Conservation (phyloP, 2,329 filamentous ascomycete species). For the Mollisia scopiformis region DNA sequence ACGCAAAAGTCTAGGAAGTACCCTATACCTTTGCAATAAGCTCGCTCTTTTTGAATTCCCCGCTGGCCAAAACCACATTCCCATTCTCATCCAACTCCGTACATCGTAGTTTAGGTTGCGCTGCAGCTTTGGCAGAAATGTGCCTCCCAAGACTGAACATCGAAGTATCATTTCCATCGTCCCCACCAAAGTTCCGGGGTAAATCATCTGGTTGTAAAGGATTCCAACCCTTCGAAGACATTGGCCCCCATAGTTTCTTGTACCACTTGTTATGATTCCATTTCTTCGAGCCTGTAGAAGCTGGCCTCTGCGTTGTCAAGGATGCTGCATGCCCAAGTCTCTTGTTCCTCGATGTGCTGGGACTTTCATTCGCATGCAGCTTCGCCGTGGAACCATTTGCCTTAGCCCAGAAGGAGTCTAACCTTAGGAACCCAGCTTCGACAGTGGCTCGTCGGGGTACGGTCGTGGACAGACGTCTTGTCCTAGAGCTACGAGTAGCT, state of each 20-base stretch:
- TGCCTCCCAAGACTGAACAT: constrained; percentile 73
- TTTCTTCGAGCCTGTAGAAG: constrained; percentile 22
- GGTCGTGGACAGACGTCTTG: constrained; percentile 26
- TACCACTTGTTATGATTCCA: constrained; percentile 35
- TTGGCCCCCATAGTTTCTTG: constrained; percentile 28
- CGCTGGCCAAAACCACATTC: constrained; percentile 88
- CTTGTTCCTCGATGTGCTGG: constrained; percentile 3
- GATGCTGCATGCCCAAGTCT: constrained; percentile 12
- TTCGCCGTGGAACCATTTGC: constrained; percentile 12
- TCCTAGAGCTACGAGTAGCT: constrained; percentile 1
- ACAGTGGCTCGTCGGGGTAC: constrained; percentile 20
- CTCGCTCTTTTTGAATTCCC: constrained; percentile 97
- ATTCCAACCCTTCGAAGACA: constrained; percentile 23
- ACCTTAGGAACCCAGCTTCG: constrained; percentile 29
- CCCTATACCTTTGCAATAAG: constrained; percentile 82
- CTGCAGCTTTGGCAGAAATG: constrained; percentile 74
- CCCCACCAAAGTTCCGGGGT: constrained; percentile 52
- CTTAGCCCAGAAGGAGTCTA: constrained; percentile 32
- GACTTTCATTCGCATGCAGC: not conserved
- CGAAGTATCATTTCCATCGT: constrained; percentile 60
- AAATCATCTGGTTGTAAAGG: constrained; percentile 60
- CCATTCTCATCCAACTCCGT: constrained; percentile 95
- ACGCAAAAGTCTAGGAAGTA: constrained; percentile 15
- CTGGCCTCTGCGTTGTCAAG: constrained; percentile 18
- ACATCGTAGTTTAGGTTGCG: constrained; percentile 85